Evolutionary conservation across 164 flowering plant genomes (phyloP).

Genomic region (Magnolia officinalis): DNA sequence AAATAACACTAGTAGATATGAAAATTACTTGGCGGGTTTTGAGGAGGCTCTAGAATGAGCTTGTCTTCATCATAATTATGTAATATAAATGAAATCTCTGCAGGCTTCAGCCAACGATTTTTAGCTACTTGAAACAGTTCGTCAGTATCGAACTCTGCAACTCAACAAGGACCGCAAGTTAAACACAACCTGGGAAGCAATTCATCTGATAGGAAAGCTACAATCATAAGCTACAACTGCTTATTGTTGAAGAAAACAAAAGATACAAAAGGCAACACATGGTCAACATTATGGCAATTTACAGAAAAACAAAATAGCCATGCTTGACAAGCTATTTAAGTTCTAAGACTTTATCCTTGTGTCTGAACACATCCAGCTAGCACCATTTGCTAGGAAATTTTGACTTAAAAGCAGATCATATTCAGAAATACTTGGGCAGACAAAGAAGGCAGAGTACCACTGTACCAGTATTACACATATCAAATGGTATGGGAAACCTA

Average conservation of each 20-base stretch:
- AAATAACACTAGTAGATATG: not conserved
- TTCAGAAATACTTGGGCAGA: not conserved
- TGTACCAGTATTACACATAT: too few relatives aligned
- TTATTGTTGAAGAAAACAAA: not conserved
- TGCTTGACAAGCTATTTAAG: not conserved
- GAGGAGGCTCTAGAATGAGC: slow-evolving; percentile 47
- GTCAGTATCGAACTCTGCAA: slow-evolving; percentile 48
- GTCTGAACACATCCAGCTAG: not conserved
- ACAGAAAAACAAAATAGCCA: too few relatives aligned
- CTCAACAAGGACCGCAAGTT: not conserved
- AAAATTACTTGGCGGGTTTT: slow-evolving; percentile 55
- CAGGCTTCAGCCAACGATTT: slow-evolving; percentile 78
- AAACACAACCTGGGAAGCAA: not conserved
- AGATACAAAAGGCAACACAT: not conserved
- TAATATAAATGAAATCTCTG: slow-evolving; percentile 63
- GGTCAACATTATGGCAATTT: too few relatives aligned
- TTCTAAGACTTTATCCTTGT: not conserved
- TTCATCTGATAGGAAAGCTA: not conserved
- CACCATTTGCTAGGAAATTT: not conserved
- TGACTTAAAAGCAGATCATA: not conserved
- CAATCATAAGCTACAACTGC: not conserved
- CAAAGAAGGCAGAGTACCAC: not conserved
- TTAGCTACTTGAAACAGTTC: slow-evolving; percentile 57
- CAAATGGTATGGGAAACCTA: too few relatives aligned
- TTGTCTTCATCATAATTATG: slow-evolving; percentile 55